Evolutionary conservation across 1,284 basidiomycete species (phyloP).

Genomic region (Pseudozyma sp.): DNA sequence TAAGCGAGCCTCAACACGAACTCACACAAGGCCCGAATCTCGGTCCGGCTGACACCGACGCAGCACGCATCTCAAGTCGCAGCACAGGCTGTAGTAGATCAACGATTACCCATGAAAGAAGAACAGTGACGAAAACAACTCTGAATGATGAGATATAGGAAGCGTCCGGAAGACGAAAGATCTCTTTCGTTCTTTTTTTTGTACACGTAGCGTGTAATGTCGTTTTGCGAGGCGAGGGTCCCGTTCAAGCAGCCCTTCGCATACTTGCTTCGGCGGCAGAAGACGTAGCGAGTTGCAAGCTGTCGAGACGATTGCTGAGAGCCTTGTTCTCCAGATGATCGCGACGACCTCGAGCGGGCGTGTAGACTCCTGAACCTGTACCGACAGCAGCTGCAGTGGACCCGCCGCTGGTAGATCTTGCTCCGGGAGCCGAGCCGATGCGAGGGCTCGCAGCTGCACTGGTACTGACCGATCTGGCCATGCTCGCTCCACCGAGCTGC

Average conservation of each 20-base stretch:
- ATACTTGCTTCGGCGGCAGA: constrained; percentile 22
- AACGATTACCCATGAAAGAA: too few species aligned
- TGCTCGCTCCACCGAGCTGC: constrained; percentile 39
- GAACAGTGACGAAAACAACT: too few species aligned
- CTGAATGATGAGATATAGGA: not conserved
- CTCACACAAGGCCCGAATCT: too few species aligned
- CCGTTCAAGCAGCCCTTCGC: constrained; percentile 18
- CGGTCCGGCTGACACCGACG: too few species aligned
- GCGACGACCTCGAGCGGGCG: constrained; percentile 29
- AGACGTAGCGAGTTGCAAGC: constrained; percentile 33
- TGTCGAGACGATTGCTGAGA: constrained; percentile 45
- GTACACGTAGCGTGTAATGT: not conserved
- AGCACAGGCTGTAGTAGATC: too few species aligned
- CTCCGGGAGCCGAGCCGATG: constrained; percentile 5
- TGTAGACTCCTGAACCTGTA: constrained; percentile 22
- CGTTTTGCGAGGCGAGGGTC: not conserved
- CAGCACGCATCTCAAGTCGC: too few species aligned
- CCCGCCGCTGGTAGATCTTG: constrained; percentile 15
- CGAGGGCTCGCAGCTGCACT: constrained; percentile 41
- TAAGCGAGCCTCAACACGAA: not conserved
- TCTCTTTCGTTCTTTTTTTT: not conserved
- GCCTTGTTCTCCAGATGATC: constrained; percentile 47
- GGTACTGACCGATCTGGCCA: constrained; percentile 42
- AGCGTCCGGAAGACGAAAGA: constrained; percentile 10
- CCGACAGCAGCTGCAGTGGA: not conserved